Base-by-base conservation (phyloP, 2,329 filamentous ascomycete species). In the Trichoderma lentiforme region DNA sequence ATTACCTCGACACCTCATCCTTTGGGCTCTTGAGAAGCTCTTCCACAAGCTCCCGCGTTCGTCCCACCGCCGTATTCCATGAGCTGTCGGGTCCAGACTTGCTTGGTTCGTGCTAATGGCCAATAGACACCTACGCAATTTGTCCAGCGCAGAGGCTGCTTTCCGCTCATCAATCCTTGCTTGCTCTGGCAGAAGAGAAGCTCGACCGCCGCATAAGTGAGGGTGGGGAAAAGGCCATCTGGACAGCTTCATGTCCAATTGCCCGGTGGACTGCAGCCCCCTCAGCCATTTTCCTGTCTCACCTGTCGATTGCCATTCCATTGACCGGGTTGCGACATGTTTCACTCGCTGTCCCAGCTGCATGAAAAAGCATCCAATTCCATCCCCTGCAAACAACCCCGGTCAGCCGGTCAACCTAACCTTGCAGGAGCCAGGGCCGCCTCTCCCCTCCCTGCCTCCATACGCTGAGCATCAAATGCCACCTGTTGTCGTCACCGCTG, bases 351-450 rank as follows among this genome's bases (percentile, higher is more conserved):
- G 56, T 39, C 26, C 66, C 36, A 47, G 66, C 56, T 61, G 66
- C 56, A 69, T 69, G 66, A 69, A 61, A 53, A 69, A 69, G 56
- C 66, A 61, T 69, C 66, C 66, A 69, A 63, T 70, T 70, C 68
- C 43, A 39, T 62, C 24, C 67, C 68, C 60, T 70, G 68, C 68
- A 63, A 69, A 32, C 30, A 36, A 28, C 60, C 68, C 68, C 28
- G 53, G 67, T 70, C 67, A 70, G 51, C 57, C 58, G 58, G 68
- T 70, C 58, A 64, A 64, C 68, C 67, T 36, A 63, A 64, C 68
- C 57, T 62, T 64, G 68, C 68, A 70, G 58, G 43, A 64, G 58
- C 68, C 58, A 47, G 56, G 65, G 66, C 66, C 15, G 36, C 9
- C 39, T 51, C 66, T 69, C 66, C 66, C 66, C 66, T 69, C 66